A percentile compares a stretch with the other conserved stretches of the same genome.
These are phyloP conservation scores for Plasmodium inui DNA, from an alignment of 169 alveolate species.

Conservation along the genomic window DNA sequence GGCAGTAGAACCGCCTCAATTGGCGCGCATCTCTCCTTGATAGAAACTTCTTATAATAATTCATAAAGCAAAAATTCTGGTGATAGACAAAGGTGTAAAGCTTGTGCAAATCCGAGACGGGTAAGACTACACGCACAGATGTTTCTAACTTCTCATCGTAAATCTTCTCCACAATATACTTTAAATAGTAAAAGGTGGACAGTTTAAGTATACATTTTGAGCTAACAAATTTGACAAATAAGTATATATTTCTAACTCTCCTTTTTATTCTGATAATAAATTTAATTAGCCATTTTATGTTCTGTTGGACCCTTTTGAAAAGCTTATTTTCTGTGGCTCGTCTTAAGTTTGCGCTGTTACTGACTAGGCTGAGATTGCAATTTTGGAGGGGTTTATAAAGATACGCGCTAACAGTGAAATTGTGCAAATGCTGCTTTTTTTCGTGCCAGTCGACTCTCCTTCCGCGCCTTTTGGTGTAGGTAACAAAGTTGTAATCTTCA, in stretches of 20 bases:
- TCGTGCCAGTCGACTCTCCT: conserved; percentile 4
- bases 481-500: conserved; percentile 59
- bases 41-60: conserved; percentile 39
- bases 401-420: conserved; percentile 16
- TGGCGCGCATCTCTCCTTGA: conserved; percentile 3
- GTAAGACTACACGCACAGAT: conserved; percentile 63
- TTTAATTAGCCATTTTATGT: conserved; percentile 35
- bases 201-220: conserved; percentile 53
- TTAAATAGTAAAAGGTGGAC: conserved; percentile 65
- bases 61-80: conserved; percentile 42
- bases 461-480: conserved; percentile 25
- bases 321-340: conserved; percentile 25
- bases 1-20: conserved; percentile 10
- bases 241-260: conserved; percentile 30
- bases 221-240: conserved; percentile 58
- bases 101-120: conserved; percentile 54
- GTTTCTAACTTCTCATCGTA: conserved; percentile 38
- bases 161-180: conserved; percentile 48
- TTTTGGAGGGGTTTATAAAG: conserved; percentile 3
- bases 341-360: conserved; percentile 5
- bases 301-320: conserved; percentile 22
- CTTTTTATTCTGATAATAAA: conserved; percentile 20
- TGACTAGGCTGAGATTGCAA: conserved; percentile 16
- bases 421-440: conserved; percentile 7
- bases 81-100: conserved; percentile 57